These are phyloP conservation scores for Piromyces sp. DNA, from an alignment of 192 early-diverging fungal species.

Conservation along the genomic window DNA sequence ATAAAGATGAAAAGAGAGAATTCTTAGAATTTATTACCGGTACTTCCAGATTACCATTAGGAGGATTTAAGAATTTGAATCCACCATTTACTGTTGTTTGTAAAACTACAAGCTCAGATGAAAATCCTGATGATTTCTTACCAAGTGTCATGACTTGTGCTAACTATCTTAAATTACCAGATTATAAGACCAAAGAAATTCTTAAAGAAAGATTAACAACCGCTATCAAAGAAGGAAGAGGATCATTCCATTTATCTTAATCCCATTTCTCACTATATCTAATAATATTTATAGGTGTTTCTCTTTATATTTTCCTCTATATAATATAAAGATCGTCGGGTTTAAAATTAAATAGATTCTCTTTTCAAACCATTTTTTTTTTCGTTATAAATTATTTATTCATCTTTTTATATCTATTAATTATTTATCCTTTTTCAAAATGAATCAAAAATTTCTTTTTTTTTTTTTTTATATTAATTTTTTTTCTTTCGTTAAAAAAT, in stretches of 20 bases:
- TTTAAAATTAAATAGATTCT: no score
- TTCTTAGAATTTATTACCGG: constrained; percentile 83
- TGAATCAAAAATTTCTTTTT: no score
- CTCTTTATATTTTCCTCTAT: no score
- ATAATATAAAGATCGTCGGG: no score
- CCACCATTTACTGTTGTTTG: constrained; percentile 78
- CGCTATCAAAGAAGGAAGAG: constrained; percentile 72
- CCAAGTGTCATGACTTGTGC: constrained; percentile 94
- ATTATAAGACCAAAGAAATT: constrained; percentile 46
- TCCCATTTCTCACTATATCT: no score
- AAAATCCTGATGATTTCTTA: constrained; percentile 52
- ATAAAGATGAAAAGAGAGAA: constrained; percentile 35
- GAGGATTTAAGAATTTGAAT: constrained; percentile 63
- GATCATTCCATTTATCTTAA: constrained; percentile 16
- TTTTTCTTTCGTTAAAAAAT: no score
- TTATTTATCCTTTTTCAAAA: no score
- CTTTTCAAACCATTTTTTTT: no score
- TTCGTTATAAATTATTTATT: no score
- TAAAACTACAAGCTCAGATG: constrained; percentile 22
- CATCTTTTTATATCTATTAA: no score
- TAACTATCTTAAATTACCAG: constrained; percentile 85
- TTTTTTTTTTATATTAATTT: no score
- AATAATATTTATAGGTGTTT: no score
- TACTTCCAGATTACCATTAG: constrained; percentile 71
- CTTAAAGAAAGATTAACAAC: constrained; percentile 44